Conservation (phyloP, 345 rosid genomes). For the Syzygium aqueum region DNA sequence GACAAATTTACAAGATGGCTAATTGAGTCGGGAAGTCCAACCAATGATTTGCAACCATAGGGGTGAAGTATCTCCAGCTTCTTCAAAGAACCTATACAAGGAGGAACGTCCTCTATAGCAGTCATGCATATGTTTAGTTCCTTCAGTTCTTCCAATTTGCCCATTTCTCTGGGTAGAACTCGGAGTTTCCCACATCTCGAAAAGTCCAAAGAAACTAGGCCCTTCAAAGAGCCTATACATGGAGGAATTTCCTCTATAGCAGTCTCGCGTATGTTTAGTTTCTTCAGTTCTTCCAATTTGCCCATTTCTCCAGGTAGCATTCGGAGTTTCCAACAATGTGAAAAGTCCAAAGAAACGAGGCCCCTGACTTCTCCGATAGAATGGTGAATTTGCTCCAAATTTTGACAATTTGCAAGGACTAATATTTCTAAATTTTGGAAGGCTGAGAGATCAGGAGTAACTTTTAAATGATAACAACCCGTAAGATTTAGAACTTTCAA, state of each 20-base stretch:
- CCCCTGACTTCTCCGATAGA: neutral
- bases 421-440: neutral
- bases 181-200: neutral
- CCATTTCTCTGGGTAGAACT: neutral
- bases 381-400: neutral
- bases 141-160: neutral
- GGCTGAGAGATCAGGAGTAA: neutral
- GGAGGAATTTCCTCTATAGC: neutral
- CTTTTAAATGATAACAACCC: neutral
- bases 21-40: neutral
- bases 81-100: neutral
- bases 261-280: neutral
- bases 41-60: neutral
- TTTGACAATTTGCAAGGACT: neutral
- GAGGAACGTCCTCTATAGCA: neutral
- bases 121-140: accelerated
- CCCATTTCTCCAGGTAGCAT: neutral
- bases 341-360: neutral
- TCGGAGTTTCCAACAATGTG: neutral
- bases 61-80: neutral
- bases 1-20: neutral
- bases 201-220: neutral
- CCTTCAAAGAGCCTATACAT: neutral
- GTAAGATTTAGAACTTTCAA: neutral
- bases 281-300: neutral